Evolutionary conservation across 2,329 filamentous ascomycete genomes (phyloP).

Genomic region (Fusarium sp.): DNA sequence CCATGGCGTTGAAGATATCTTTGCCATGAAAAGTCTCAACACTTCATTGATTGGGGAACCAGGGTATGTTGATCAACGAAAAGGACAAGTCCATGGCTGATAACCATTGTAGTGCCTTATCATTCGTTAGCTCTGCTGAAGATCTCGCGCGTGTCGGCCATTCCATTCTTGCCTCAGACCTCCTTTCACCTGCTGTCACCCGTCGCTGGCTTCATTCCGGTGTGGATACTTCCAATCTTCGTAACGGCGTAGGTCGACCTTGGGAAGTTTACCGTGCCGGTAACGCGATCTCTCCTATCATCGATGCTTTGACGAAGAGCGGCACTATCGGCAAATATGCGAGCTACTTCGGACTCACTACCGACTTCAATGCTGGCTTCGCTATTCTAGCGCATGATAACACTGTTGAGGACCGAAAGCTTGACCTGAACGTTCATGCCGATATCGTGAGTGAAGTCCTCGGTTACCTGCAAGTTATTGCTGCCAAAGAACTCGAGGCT

Average conservation of each 20-base stretch:
- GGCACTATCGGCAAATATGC: constrained; percentile 47
- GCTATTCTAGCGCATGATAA: constrained; percentile 51
- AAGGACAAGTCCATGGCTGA: fast-evolving
- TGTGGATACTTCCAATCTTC: constrained; percentile 49
- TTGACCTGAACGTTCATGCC: constrained; percentile 51
- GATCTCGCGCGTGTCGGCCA: constrained; percentile 37
- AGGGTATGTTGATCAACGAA: not conserved
- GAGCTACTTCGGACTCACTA: constrained; percentile 39
- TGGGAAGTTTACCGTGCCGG: constrained; percentile 51
- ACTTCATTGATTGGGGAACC: constrained; percentile 22
- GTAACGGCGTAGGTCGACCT: constrained; percentile 50
- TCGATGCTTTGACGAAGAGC: constrained; percentile 46
- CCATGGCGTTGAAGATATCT: not conserved
- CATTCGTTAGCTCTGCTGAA: constrained; percentile 31
- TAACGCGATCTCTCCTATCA: constrained; percentile 35
- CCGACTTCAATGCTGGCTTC: constrained; percentile 45
- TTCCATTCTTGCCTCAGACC: constrained; percentile 35
- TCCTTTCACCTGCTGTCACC: constrained; percentile 38
- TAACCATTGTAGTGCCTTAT: constrained; percentile 15
- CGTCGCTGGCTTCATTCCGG: constrained; percentile 49
- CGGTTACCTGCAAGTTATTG: constrained; percentile 11
- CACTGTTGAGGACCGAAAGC: constrained; percentile 30
- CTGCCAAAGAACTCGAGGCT: constrained; percentile 21
- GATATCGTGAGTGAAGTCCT: constrained; percentile 47
- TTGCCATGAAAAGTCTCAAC: constrained; percentile 21